Evolutionary conservation across 176 grass and related monocot genomes (phyloP), one percentile per base, ranked within the genome.

Genomic region (Avena atlantica): DNA sequence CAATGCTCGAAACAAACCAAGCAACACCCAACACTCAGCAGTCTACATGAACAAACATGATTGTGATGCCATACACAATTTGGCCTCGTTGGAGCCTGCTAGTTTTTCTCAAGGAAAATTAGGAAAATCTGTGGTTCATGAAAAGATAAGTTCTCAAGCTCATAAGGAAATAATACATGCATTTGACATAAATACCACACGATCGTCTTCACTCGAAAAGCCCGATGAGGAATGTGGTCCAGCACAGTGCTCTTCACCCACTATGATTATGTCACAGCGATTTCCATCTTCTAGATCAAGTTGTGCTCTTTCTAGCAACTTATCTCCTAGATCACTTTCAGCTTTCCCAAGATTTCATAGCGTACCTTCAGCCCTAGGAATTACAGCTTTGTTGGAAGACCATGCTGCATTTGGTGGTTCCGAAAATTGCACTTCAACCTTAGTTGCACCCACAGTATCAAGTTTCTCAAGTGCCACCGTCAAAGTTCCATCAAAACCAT

Each of bases 341-440:
- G 69, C 91, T 70, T 86, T 64, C 83, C 88, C 91, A 48, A 91
- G 86, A 86, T 93, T 80, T 89, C 78, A 89, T 51, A 95, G 91
- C 23, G 86, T 85, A 17, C 91, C 87, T 53, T 94, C 92, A 78
- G 72, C 90, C 85, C 84, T 95, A 85, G 96, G 94, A 85, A 91
- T 96, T 84, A 96, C 87, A 19, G 80, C 91, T 84, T 81, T 96
- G 48, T 87, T 96, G 64, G 90, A 96, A 73, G 92, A 96, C 40
- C 80, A 93, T 87, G 86, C 65, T 87, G 61, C 68, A 84, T 91
- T 74, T 81, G 53, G 58, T 80, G 59, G 36, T 12, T 57, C 74
- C 19, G 87, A 93, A 57, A 21, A 73, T 47, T 85, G 57, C 59
- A 23, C 36, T 83, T 88, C 85, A 84, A 77, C 90, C 12, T n/a